Conservation (phyloP, 345 rosid genomes). For the Camelina laxa region DNA sequence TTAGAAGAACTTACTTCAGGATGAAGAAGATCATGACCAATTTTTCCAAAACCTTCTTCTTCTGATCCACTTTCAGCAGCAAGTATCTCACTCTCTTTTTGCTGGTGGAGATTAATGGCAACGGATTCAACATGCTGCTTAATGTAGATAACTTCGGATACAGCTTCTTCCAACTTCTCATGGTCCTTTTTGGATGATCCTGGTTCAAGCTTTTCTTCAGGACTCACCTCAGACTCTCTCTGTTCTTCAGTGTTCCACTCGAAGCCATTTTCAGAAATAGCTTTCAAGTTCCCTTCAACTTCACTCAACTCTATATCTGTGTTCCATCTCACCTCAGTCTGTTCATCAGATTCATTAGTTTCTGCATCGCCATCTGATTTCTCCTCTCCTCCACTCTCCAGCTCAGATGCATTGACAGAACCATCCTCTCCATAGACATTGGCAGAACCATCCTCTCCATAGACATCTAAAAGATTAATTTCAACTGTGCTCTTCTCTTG, state of each 20-base stretch:
- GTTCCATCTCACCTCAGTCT: conserved; percentile 20
- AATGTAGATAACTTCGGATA: conserved; percentile 25
- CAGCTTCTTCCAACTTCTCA: neutral
- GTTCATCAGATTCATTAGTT: conserved; percentile 17
- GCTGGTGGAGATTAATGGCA: conserved; percentile 16
- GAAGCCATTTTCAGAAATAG: neutral
- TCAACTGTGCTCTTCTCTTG: conserved; percentile 15
- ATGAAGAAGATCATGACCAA: conserved; percentile 31
- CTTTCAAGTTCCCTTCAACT: conserved; percentile 18
- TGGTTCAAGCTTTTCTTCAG: conserved; percentile 20
- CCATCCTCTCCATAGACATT: neutral
- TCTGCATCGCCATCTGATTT: conserved; percentile 12
- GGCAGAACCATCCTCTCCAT: conserved; percentile 7
- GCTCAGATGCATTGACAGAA: conserved; percentile 15
- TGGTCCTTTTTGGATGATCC: neutral
- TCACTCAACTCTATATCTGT: conserved; percentile 15
- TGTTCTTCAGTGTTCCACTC: conserved; percentile 11
- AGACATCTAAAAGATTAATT: conserved; percentile 6
- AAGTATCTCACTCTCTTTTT: conserved; percentile 6
- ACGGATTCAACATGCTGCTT: neutral
- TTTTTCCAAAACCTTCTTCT: neutral
- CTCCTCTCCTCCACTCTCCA: conserved; percentile 11
- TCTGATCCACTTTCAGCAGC: neutral
- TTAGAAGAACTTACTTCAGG: conserved; percentile 10
- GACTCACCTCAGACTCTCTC: conserved; percentile 23